A percentile compares a stretch with the other conserved stretches of the same genome.
These are phyloP conservation scores for Pelargonium myrrhifolium DNA, from an alignment of 441 rosid genomes.

Conservation along the genomic window DNA sequence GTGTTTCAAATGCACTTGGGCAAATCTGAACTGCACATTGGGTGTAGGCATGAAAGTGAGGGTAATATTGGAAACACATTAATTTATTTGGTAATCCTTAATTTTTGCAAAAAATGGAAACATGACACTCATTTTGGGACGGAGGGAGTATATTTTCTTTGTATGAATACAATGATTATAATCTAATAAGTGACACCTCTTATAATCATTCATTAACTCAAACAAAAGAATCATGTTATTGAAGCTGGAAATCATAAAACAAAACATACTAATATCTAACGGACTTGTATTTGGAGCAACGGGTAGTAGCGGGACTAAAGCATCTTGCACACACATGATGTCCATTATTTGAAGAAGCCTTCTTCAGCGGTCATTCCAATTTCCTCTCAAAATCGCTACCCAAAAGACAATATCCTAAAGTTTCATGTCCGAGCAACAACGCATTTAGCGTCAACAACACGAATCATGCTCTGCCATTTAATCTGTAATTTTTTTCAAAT, in stretches of 20 bases:
- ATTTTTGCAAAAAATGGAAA: too few species aligned
- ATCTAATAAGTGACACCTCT: too few species aligned
- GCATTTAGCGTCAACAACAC: slow-evolving; percentile 11
- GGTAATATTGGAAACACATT: too few species aligned
- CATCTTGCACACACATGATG: slow-evolving; percentile 62
- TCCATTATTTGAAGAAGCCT: slow-evolving; percentile 42
- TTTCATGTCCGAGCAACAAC: slow-evolving; percentile 27
- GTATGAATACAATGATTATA: too few species aligned
- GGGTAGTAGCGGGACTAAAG: slow-evolving; percentile 64
- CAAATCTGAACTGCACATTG: too few species aligned
- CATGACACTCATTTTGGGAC: too few species aligned
- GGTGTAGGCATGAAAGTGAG: too few species aligned
- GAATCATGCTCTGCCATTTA: not conserved
- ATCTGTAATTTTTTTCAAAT: not conserved
- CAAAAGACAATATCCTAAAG: slow-evolving; percentile 24
- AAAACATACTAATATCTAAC: slow-evolving; percentile 68
- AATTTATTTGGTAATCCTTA: too few species aligned
- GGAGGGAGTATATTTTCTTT: too few species aligned
- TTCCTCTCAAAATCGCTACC: slow-evolving; percentile 20
- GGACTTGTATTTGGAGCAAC: slow-evolving; percentile 84
- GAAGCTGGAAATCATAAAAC: slow-evolving; percentile 7
- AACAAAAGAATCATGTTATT: not conserved
- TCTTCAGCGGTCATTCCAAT: slow-evolving; percentile 75
- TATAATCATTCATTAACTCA: too few species aligned
- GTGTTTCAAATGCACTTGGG: too few species aligned